These are phyloP conservation scores for Phytopythium ostracodes DNA, from an alignment of 352 stramenopile species.

Conservation along the genomic window DNA sequence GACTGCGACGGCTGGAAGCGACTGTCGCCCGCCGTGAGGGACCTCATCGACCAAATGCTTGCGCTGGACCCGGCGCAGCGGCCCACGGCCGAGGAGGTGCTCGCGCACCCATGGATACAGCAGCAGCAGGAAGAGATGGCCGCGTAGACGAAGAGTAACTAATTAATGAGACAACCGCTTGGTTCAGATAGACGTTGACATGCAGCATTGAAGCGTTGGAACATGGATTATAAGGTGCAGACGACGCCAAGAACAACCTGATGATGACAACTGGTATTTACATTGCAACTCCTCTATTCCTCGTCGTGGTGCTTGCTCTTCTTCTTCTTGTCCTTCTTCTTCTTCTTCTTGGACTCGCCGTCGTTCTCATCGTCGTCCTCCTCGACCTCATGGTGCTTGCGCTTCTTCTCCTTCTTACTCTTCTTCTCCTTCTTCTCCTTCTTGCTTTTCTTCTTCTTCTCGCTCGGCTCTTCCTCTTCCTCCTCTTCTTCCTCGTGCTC, in stretches of 20 bases:
- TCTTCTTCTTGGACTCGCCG: conserved; percentile 5
- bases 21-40: conserved; percentile 35
- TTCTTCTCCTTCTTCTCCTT: conserved; percentile 15
- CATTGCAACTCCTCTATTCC: conserved; percentile 2
- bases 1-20: conserved; percentile 28
- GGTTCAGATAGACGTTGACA: too few species aligned
- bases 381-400: conserved; percentile 3
- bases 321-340: conserved; percentile 18
- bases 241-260: background rate
- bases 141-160: background rate
- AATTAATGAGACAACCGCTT: background rate
- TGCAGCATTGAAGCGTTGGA: too few species aligned
- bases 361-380: conserved; percentile 2
- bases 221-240: too few species aligned
- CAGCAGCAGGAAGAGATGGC: background rate
- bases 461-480: background rate
- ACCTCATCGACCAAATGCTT: conserved; percentile 41
- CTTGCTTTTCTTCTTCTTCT: conserved; percentile 12
- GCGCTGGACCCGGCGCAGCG: conserved; percentile 34
- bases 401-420: conserved; percentile 18
- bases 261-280: conserved; percentile 1
- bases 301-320: conserved; percentile 22
- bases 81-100: conserved; percentile 37
- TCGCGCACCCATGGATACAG: conserved; percentile 50
- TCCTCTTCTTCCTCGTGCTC: conserved; percentile 11